Base-by-base conservation (phyloP, 2,329 filamentous ascomycete genomes). In the Monascus ruber region DNA sequence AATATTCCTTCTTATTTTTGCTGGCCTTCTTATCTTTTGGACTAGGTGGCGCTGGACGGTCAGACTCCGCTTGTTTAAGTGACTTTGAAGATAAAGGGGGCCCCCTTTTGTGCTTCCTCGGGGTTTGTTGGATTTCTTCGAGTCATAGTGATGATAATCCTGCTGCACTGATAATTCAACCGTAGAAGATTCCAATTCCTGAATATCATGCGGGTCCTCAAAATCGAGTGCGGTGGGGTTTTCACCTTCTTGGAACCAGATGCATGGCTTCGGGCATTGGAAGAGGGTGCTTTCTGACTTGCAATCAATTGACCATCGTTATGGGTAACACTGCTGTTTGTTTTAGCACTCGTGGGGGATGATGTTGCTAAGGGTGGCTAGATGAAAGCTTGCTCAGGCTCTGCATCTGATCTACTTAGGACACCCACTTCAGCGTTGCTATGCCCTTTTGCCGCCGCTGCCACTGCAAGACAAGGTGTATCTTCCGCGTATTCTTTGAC, bases 261-360 rank as follows among this genome's bases (percentile, higher is more conserved):
- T 10, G 8, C 33, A 2, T 37, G 3, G 38, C 26, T n/a, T 7
- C 32, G 10, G 8, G 5, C 4, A 32, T 26, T 25, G 24, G 34
- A 32, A 7, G 34, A 31, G 24, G 26, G 17, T 25, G 28, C 6
- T 34, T 26, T 28, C 25, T 27, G 31, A 5, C 31, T 29, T 24
- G 25, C 11, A 4, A 11, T 31, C 11, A 24, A 24, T 33, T 35
- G 26, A 31, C 38, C 38, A 9, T 41, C 42, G 28, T 46, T 48
- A 9, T 41, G 47, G 11, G 44, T 39, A 39, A 49, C 47, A n/a
- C 52, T 52, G 37, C 51, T 52, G 28, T 51, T 56, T 24, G 56
- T 46, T 10, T 37, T 50, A 26, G 53, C 41, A 8, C 31, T 33
- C 4, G 37, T 33, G 31, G 5, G 29, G 11, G 31, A 35, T n/a